These are phyloP conservation scores for Wallacemonas rigidus DNA, from an alignment of 208 protist genomes.

Conservation along the genomic window DNA sequence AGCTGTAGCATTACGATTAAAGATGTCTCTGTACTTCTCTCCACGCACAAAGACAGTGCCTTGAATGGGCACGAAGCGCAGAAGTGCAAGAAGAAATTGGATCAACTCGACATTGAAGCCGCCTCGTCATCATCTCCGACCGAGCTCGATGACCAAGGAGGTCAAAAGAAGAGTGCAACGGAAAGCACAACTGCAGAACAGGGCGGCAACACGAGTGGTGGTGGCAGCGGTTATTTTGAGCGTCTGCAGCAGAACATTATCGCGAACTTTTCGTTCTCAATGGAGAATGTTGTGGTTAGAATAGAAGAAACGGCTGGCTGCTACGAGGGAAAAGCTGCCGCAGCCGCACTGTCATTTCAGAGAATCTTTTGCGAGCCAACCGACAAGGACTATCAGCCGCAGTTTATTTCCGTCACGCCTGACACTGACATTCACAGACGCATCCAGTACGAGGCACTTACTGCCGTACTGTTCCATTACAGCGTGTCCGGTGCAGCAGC, in stretches of 20 bases:
- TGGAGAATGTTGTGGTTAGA: slow-evolving; percentile 51
- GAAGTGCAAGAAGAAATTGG: slow-evolving; percentile 14
- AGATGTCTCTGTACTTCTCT: slow-evolving; percentile 43
- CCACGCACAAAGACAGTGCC: slow-evolving; percentile 5
- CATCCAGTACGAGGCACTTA: slow-evolving; percentile 30
- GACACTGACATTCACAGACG: slow-evolving; percentile 21
- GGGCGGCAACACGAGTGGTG: not conserved
- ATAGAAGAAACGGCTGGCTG: slow-evolving; percentile 41
- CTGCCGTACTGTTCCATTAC: slow-evolving; percentile 2
- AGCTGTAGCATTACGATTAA: slow-evolving; percentile 52
- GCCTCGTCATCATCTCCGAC: not conserved
- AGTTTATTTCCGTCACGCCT: slow-evolving; percentile 23
- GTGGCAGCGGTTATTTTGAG: slow-evolving; percentile 35
- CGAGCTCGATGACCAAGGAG: slow-evolving; percentile 2
- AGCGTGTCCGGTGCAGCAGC: not conserved
- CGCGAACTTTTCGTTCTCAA: slow-evolving; percentile 50
- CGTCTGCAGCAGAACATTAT: slow-evolving; percentile 65
- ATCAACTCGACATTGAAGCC: slow-evolving; percentile 11
- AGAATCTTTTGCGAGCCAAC: slow-evolving; percentile 43
- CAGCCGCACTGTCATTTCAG: slow-evolving; percentile 23
- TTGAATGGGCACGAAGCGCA: not conserved
- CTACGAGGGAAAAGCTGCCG: slow-evolving; percentile 29
- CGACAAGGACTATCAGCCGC: slow-evolving; percentile 28
- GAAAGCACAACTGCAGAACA: slow-evolving; percentile 1
- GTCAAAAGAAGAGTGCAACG: slow-evolving; percentile 11